These are phyloP conservation scores for Leccinellum rugosiceps DNA, from an alignment of 768 basidiomycete genomes.

Conservation along the genomic window DNA sequence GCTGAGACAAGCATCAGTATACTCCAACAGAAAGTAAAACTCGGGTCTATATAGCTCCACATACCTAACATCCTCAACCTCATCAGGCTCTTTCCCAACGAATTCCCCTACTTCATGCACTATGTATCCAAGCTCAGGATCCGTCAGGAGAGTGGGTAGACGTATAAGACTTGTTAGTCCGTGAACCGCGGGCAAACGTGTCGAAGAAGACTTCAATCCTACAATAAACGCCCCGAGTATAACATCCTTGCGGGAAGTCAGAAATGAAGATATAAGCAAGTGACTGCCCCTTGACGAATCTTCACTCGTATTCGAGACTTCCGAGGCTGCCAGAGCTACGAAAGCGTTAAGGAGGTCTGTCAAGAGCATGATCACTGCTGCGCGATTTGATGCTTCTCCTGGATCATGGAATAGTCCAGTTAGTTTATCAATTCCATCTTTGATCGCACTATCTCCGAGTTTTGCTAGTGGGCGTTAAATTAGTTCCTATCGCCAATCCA, in stretches of 20 bases:
- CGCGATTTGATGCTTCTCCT: constrained; percentile 62
- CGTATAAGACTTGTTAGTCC: constrained; percentile 66
- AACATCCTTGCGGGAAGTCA: constrained; percentile 71
- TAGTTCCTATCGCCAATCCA: not conserved
- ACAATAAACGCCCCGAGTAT: constrained; percentile 62
- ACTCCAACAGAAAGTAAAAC: not conserved
- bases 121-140: constrained; percentile 75
- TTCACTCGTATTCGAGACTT: not conserved
- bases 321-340: not conserved
- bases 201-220: constrained; percentile 50
- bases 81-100: constrained; percentile 45
- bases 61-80: constrained; percentile 54
- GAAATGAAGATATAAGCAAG: constrained; percentile 27
- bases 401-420: constrained; percentile 71
- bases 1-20: constrained; percentile 34
- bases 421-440: constrained; percentile 72
- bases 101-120: constrained; percentile 75
- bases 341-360: constrained; percentile 57
- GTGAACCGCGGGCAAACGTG: constrained; percentile 58
- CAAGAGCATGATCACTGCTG: constrained; percentile 63
- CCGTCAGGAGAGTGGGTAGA: constrained; percentile 57
- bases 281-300: constrained; percentile 30
- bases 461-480: constrained; percentile 46
- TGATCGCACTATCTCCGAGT: constrained; percentile 63
- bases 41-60: constrained; percentile 1